Conservation (phyloP, 441 rosid genomes). For the Dalechampia spathulata region DNA sequence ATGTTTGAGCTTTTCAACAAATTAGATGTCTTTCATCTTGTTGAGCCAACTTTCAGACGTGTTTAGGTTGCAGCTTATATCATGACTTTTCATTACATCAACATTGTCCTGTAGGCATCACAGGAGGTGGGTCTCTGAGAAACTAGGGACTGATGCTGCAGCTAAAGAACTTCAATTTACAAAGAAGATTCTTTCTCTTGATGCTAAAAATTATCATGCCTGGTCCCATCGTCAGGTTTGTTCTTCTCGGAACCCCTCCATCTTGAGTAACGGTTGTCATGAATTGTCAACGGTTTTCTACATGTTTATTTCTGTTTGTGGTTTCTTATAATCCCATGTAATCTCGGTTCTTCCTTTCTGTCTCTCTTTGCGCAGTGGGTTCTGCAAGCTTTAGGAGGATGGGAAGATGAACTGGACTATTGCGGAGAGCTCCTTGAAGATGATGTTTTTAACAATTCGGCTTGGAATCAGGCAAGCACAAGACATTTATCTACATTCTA, state of each 20-base stretch:
- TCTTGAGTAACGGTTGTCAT: too few relatives aligned
- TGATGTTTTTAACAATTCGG: constrained; percentile 87
- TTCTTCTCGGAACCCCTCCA: neutral
- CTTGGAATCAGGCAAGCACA: constrained; percentile 83
- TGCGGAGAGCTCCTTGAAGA: constrained; percentile 69
- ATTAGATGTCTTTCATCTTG: neutral
- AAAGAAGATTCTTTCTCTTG: constrained; percentile 46
- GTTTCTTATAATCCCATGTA: neutral
- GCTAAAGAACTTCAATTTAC: constrained; percentile 65
- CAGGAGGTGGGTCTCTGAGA: constrained; percentile 91
- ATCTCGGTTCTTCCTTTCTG: neutral
- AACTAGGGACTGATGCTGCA: constrained; percentile 58
- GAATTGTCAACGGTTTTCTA: too few relatives aligned
- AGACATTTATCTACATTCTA: neutral
- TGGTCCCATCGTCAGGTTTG: constrained; percentile 98
- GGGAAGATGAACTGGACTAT: constrained; percentile 86
- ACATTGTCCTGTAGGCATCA: constrained; percentile 65
- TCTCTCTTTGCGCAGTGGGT: constrained; percentile 55
- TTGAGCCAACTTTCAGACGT: too few relatives aligned
- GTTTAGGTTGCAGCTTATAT: neutral
- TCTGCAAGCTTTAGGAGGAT: constrained; percentile 73
- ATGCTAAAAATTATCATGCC: constrained; percentile 90
- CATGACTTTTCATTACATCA: neutral
- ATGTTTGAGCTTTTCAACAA: neutral
- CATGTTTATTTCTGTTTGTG: neutral